Evolutionary conservation across 257 asterid species (phyloP), one percentile per base, ranked within the genome.

Genomic region (Verbascum thapsus): DNA sequence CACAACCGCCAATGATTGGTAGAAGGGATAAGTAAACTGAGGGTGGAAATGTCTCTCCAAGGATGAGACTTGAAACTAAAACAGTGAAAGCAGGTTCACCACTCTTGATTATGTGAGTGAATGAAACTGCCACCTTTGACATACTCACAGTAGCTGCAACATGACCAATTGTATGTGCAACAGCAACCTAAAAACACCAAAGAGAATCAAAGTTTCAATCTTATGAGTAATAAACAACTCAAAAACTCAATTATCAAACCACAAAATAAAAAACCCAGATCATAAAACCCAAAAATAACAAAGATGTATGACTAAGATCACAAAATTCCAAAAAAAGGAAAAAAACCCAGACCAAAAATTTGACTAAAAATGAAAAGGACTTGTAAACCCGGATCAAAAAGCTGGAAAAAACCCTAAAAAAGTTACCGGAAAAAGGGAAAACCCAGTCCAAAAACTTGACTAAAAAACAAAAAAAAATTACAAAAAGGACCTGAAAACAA

Each of bases 41-140:
- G 2, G 66, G 11, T 6, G 91, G 88, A 55, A 84, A 84, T 1
- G 83, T 53, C 70, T 84, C 91, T 35, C 91, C 91, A 71, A 81
- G 57, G 67, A 84, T 54, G 66, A 84, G 77, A 64, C 80, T 84
- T 7, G 91, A 84, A 34, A 84, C 88, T 58, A 84, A 70, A 56
- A 84, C 91, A 59, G 86, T 84, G 68, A 84, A 84, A 64, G 91
- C 91, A 18, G 91, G 91, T 39, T 84, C 91, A 44, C 86, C 82
- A 75, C 95, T 85, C 72, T 85, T 85, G 81, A 85, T 85, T 40
- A 85, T n/a, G n/a, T n/a, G n/a, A n/a, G n/a, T n/a, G n/a, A n/a
- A n/a, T n/a, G n/a, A n/a, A n/a, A n/a, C n/a, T 0, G 95, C 95
- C 55, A 85, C 95, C 75, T 85, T 85, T 23, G 95, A 85, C 95